Evolutionary conservation across 345 rosid species (phyloP), one percentile per base, ranked within the genome.

Genomic region (Corchorus olitorius): DNA sequence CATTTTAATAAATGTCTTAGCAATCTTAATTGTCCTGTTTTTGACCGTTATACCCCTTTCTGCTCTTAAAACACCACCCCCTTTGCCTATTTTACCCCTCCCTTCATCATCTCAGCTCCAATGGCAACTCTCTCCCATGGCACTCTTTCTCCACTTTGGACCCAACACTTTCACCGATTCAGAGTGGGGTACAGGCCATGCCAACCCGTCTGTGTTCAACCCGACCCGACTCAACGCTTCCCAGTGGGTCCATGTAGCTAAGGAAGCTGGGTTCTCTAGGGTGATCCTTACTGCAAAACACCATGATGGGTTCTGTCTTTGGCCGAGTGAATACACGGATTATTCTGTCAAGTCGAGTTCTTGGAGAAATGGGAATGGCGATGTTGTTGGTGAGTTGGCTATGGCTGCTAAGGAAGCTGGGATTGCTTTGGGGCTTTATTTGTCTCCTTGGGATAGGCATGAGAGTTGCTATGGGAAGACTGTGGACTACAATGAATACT

Each of bases 371-470:
- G 97, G 98, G 43, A 27, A 55, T 27, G 97, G 99, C 3, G 97
- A 95, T 76, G 92, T 95, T 7, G 84, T 93, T 13, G 89, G 80
- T 3, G 96, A 91, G 37, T 73, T 95, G 22, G 91, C 97, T 20
- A 34, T 80, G 68, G 97, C 94, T 6, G 89, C 98, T 11, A 79
- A 69, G 54, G 88, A 80, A 27, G 90, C 83, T 50, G 97, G 94
- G 1, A 46, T 93, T 45, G 85, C 72, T 13, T 81, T 93, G 70
- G 96, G 98, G 68, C 77, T 95, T 5, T 93, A 95, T 75, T 87
- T 93, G 19, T 95, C 98, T 16, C 99, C 98, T 0, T 95, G 99
- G 99, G 98, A 95, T 84, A 89, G 96, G 7, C 99, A 95, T 78
- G 96, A 93, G 74, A 52, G 4, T 5, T 55, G 75, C 39, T 95